Conservation (phyloP, 1,139 yeast species). For the Diutina scorzettiae region DNA sequence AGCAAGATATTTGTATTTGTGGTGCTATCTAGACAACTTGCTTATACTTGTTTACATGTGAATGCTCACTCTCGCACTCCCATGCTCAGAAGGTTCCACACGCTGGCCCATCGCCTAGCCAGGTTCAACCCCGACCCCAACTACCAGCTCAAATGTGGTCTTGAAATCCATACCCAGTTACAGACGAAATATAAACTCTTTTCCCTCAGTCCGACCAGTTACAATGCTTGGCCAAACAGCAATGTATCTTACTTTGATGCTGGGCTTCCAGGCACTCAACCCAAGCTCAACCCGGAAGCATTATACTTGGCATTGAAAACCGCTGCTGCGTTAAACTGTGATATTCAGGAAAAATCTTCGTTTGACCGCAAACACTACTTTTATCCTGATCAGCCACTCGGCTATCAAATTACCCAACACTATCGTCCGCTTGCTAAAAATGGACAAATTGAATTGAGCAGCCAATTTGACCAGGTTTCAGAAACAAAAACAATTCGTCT, state of each 20-base stretch:
- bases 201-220: conserved; percentile 41
- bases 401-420: conserved; percentile 91
- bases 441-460: conserved; percentile 43
- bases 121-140: background rate
- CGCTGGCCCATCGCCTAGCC: background rate
- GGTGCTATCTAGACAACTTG: no score
- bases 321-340: conserved; percentile 58
- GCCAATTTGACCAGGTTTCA: conserved; percentile 33
- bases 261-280: conserved; percentile 91
- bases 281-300: conserved; percentile 68
- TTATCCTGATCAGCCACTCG: conserved; percentile 93
- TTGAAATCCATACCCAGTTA: conserved; percentile 88
- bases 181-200: conserved; percentile 66
- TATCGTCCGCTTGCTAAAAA: conserved; percentile 65
- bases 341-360: conserved; percentile 42
- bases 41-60: no score
- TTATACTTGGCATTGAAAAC: conserved; percentile 59
- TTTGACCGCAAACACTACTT: conserved; percentile 95
- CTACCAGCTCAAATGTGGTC: conserved; percentile 41
- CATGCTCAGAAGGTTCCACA: conserved; percentile 1
- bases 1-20: no score
- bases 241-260: conserved; percentile 71
- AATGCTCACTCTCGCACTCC: background rate
- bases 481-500: conserved; percentile 35
- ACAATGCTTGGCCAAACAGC: conserved; percentile 51